Conservation (phyloP, 495 filamentous ascomycete species). For the Penicillium crystallinum region DNA sequence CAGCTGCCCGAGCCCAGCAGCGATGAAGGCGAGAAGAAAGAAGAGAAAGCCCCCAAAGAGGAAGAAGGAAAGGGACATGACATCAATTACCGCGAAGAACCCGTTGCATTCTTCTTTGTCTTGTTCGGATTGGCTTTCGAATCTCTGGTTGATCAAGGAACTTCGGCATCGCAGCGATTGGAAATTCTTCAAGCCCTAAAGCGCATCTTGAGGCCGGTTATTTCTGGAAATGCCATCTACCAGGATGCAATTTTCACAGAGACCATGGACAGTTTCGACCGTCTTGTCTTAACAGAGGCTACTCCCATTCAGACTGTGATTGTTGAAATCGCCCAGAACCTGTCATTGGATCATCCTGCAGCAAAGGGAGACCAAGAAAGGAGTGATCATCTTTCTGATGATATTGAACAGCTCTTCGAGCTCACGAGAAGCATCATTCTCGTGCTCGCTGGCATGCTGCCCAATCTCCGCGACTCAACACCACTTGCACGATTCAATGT, state of each 20-base stretch:
- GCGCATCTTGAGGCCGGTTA: conserved; percentile 91
- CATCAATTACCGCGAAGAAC: conserved; percentile 97
- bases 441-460: conserved; percentile 79
- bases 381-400: conserved; percentile 77
- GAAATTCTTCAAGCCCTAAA: conserved; percentile 88
- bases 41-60: conserved; percentile 41
- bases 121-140: conserved; percentile 96
- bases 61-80: conserved; percentile 56
- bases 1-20: conserved; percentile 17
- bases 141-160: conserved; percentile 77
- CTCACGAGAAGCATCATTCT: conserved; percentile 92
- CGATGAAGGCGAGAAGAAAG: conserved; percentile 40
- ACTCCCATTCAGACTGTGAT: conserved; percentile 87
- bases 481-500: conserved; percentile 58
- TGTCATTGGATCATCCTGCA: conserved; percentile 86
- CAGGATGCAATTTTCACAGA: conserved; percentile 94
- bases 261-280: conserved; percentile 90
- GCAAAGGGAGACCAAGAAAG: conserved; percentile 65
- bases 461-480: conserved; percentile 74
- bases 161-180: conserved; percentile 72
- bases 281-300: conserved; percentile 86
- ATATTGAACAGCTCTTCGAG: conserved; percentile 97
- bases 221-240: conserved; percentile 94
- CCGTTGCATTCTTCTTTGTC: conserved; percentile 98
- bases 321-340: conserved; percentile 82